Conservation (phyloP, 768 basidiomycete genomes). For the Boletus tomentosulus region DNA sequence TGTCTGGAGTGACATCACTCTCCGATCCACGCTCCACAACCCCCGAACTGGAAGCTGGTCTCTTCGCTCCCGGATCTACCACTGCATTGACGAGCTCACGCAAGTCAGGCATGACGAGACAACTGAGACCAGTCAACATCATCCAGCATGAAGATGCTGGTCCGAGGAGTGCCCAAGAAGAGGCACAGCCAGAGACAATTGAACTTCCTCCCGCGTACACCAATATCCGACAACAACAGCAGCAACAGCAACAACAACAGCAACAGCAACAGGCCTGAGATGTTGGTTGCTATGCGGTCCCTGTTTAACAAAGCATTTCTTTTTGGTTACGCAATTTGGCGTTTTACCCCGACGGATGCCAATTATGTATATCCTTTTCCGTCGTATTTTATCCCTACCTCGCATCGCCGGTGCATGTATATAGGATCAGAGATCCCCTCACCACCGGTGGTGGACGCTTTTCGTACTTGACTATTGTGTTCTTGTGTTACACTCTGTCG, state of each 20-base stretch:
- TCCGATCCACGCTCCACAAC: conserved; percentile 45
- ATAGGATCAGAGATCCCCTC: not conserved
- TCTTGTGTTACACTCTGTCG: conserved; percentile 1
- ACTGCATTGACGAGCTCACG: conserved; percentile 24
- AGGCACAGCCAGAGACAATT: conserved; percentile 62
- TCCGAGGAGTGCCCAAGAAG: conserved; percentile 25
- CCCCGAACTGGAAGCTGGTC: conserved; percentile 34
- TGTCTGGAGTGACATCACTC: conserved; percentile 25
- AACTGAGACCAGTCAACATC: conserved; percentile 69
- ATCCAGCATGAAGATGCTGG: conserved; percentile 87
- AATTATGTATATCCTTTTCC: conserved; percentile 2
- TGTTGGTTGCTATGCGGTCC: not conserved
- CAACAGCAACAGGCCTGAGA: not conserved
- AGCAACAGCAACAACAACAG: not conserved
- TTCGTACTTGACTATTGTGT: not conserved
- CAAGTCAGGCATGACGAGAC: conserved; percentile 41
- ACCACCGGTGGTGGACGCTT: not conserved
- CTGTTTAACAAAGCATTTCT: not conserved
- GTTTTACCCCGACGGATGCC: conserved; percentile 2
- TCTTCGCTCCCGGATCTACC: conserved; percentile 19
- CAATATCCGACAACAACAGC: conserved; percentile 36
- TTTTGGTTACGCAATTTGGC: not conserved
- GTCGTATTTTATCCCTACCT: not conserved
- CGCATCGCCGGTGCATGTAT: conserved; percentile 1
- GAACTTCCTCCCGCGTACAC: conserved; percentile 85